A percentile compares a stretch with the other conserved stretches of the same genome.
phyloP scores from a whole-genome alignment of 805 yeast species.

The Candida manassasensis region DNA sequence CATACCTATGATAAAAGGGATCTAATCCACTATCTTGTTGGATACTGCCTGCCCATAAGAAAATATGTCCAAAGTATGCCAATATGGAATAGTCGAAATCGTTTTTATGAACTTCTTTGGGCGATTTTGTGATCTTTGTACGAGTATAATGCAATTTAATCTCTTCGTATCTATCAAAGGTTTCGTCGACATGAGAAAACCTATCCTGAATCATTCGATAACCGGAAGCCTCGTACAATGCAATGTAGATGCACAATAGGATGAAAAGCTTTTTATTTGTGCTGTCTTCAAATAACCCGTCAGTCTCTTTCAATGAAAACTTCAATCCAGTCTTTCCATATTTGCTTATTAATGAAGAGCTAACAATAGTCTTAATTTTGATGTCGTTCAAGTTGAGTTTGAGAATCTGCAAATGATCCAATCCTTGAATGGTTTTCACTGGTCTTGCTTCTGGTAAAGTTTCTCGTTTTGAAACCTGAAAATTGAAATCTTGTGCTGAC shows the following conservation, averaged over 20 bases:
- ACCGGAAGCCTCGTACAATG: slow-evolving; percentile 33
- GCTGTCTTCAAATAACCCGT: slow-evolving; percentile 20
- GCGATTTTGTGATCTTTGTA: slow-evolving; percentile 32
- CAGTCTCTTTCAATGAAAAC: slow-evolving; percentile 20
- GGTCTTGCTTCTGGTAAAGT: slow-evolving; percentile 29
- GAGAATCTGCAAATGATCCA: slow-evolving; percentile 31
- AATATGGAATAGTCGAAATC: slow-evolving; percentile 35
- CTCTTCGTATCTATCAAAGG: slow-evolving; percentile 26
- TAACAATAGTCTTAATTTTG: slow-evolving; percentile 30
- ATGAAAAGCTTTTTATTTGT: slow-evolving; percentile 21
- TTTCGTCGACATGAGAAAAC: slow-evolving; percentile 23
- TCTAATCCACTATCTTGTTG: slow-evolving; percentile 13
- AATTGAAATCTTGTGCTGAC: neutral
- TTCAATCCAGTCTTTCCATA: slow-evolving; percentile 24
- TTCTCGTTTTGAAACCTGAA: slow-evolving; percentile 8
- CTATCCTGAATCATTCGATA: slow-evolving; percentile 21
- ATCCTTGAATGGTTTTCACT: slow-evolving; percentile 33
- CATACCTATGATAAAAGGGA: slow-evolving; percentile 15
- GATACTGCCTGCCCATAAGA: slow-evolving; percentile 32
- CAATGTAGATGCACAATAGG: slow-evolving; percentile 28
- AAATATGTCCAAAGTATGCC: slow-evolving; percentile 33
- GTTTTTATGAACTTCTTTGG: slow-evolving; percentile 29
- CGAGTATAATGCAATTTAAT: slow-evolving; percentile 29
- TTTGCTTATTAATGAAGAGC: slow-evolving; percentile 27
- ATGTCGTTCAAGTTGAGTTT: slow-evolving; percentile 30